Conservation (phyloP, 805 yeast species). For the Kluyveromyces dobzhanskii region DNA sequence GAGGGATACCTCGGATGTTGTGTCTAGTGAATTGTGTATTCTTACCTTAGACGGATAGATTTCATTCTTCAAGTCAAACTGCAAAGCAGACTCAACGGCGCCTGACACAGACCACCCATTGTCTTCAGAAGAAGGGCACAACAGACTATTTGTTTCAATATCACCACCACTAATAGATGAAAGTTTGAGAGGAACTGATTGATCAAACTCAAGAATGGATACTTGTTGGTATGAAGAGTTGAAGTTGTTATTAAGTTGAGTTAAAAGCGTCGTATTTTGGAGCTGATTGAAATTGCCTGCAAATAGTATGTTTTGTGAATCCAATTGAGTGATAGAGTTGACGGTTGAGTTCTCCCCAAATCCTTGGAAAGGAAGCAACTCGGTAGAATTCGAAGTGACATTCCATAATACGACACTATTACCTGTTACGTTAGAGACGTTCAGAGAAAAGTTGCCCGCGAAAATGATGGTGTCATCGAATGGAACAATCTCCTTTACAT, state of each 20-base stretch:
- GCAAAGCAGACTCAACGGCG: conserved; percentile 54
- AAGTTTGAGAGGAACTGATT: conserved; percentile 48
- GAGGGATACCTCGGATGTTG: conserved; percentile 39
- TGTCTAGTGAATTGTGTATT: conserved; percentile 49
- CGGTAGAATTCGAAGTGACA: conserved; percentile 32
- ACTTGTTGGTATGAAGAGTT: conserved; percentile 10
- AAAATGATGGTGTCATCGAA: conserved; percentile 53
- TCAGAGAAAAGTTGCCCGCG: conserved; percentile 68
- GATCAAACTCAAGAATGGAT: conserved; percentile 44
- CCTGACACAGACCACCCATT: conserved; percentile 46
- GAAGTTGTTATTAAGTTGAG: conserved; percentile 19
- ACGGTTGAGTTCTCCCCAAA: conserved; percentile 54
- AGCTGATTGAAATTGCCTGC: conserved; percentile 69
- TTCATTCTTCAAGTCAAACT: conserved; percentile 46
- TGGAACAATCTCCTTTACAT: conserved; percentile 40
- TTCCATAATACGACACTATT: conserved; percentile 57
- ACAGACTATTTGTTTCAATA: conserved; percentile 31
- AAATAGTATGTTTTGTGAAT: conserved; percentile 51
- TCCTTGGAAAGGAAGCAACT: conserved; percentile 63
- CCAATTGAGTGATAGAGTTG: conserved; percentile 50
- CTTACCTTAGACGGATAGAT: conserved; percentile 65
- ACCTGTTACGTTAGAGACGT: conserved; percentile 34
- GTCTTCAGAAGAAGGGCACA: conserved; percentile 37
- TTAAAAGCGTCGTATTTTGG: conserved; percentile 35
- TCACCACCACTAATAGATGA: conserved; percentile 39